phyloP scores from a whole-genome alignment of 108 stramenopile genomes.

The Poteriospumella lacustris region DNA sequence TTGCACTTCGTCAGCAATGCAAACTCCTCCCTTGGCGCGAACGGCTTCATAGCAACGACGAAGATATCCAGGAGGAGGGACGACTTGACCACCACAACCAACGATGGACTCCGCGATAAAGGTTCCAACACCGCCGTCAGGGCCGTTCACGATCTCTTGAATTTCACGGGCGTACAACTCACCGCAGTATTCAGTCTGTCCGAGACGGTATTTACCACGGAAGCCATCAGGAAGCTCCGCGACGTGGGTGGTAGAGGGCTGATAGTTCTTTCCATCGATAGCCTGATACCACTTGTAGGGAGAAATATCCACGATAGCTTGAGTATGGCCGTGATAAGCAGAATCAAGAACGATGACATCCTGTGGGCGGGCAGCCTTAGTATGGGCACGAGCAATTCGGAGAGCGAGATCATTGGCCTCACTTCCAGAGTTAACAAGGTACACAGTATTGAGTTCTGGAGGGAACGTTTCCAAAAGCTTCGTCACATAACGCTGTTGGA shows the following conservation, averaged over 20 bases:
- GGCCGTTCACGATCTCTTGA: constrained; percentile 10
- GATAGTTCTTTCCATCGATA: constrained; percentile 12
- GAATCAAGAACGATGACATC: constrained; percentile 61
- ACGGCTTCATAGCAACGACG: constrained; percentile 62
- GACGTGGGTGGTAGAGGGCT: constrained; percentile 40
- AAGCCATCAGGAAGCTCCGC: constrained; percentile 78
- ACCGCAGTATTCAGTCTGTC: constrained; percentile 50
- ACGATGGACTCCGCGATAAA: constrained; percentile 81
- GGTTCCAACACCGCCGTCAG: constrained; percentile 61
- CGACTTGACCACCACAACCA: constrained; percentile 74
- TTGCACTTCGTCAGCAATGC: constrained; percentile 95
- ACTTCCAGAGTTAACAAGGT: constrained; percentile 86
- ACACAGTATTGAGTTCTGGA: constrained; percentile 59
- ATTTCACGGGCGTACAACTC: constrained; percentile 33
- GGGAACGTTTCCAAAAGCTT: constrained; percentile 50
- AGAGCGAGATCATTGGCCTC: constrained; percentile 96
- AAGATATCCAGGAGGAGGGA: constrained; percentile 74
- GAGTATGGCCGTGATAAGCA: constrained; percentile 89
- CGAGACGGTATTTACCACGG: constrained; percentile 59
- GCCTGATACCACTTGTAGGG: constrained; percentile 75
- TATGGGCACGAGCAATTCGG: constrained; percentile 71
- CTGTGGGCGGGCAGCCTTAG: neutral
- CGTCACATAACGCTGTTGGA: constrained; percentile 25
- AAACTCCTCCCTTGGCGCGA: constrained; percentile 75
- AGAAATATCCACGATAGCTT: constrained; percentile 67